Evolutionary conservation across 225 moss, liverwort and hornwort genomes (phyloP).

Genomic region (Lunularia cruciata): DNA sequence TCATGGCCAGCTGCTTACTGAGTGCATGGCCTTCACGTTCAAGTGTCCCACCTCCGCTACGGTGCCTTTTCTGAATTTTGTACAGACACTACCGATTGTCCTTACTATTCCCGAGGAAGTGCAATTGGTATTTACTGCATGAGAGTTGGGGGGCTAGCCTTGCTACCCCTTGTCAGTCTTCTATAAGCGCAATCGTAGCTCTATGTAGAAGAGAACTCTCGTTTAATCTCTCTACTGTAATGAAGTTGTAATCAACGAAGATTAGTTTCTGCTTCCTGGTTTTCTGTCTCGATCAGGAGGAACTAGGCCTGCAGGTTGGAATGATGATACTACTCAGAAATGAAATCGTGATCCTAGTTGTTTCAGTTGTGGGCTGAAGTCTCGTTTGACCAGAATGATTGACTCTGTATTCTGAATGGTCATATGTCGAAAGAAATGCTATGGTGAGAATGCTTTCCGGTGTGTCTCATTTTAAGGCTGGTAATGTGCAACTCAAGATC

Average conservation of each 20-base stretch:
- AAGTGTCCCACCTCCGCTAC: not conserved
- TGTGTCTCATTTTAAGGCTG: too few relatives aligned
- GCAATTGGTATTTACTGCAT: not conserved
- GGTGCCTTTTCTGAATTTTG: constrained; percentile 20
- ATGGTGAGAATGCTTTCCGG: too few relatives aligned
- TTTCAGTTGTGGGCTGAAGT: too few relatives aligned
- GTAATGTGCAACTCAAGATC: too few relatives aligned
- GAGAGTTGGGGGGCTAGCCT: not conserved
- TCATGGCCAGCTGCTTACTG: not conserved
- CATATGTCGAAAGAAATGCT: too few relatives aligned
- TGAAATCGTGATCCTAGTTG: too few relatives aligned
- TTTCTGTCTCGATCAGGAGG: too few relatives aligned
- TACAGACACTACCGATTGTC: constrained; percentile 2
- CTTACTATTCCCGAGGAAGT: not conserved
- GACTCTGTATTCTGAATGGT: too few relatives aligned
- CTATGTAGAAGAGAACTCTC: not conserved
- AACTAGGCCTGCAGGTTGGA: too few relatives aligned
- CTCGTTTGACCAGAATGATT: too few relatives aligned
- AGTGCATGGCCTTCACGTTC: not conserved
- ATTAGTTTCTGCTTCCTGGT: not conserved
- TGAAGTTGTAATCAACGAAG: not conserved
- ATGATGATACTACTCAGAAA: too few relatives aligned
- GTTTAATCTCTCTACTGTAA: constrained; percentile 1
- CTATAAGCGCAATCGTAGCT: not conserved
- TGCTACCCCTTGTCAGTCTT: not conserved